Evolutionary conservation across 176 grass and related monocot species (phyloP).

Genomic region (Avena eriantha): DNA sequence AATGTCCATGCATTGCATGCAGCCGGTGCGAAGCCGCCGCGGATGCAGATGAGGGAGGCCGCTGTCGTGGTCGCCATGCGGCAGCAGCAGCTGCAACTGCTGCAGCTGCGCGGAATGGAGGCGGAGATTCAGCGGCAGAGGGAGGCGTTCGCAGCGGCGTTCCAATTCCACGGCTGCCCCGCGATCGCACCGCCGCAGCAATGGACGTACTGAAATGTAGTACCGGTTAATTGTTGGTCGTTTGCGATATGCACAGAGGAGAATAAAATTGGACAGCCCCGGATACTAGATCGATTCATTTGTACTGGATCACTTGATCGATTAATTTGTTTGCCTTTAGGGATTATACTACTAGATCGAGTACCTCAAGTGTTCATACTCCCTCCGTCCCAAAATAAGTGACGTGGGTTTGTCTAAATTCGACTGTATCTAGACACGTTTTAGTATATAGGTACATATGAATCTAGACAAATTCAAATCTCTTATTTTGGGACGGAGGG

Average conservation of each 20-base stretch:
- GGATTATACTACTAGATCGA: neutral
- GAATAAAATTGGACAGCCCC: neutral
- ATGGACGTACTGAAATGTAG: slow-evolving; percentile 6
- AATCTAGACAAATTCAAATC: no score
- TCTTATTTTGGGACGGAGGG: no score
- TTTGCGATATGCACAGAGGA: neutral
- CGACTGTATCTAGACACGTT: no score
- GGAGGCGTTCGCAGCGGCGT: neutral
- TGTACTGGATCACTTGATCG: no score
- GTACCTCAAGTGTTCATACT: neutral
- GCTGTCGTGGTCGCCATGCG: neutral
- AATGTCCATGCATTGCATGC: neutral
- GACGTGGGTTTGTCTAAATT: no score
- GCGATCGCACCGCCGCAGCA: neutral
- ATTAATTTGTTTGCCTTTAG: neutral
- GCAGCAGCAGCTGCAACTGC: neutral
- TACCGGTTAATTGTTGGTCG: neutral
- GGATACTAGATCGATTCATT: neutral
- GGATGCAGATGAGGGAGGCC: slow-evolving; percentile 19
- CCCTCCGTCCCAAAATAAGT: no score
- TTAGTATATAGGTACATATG: no score
- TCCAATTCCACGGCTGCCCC: neutral
- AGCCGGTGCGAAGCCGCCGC: slow-evolving; percentile 24
- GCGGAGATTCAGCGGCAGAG: slow-evolving; percentile 10
- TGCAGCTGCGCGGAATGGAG: neutral